A percentile compares a stretch with the other conserved stretches of the same genome.
Evolutionary conservation across 108 stramenopile genomes (phyloP).

Genomic region (Schizochytrium sp.): DNA sequence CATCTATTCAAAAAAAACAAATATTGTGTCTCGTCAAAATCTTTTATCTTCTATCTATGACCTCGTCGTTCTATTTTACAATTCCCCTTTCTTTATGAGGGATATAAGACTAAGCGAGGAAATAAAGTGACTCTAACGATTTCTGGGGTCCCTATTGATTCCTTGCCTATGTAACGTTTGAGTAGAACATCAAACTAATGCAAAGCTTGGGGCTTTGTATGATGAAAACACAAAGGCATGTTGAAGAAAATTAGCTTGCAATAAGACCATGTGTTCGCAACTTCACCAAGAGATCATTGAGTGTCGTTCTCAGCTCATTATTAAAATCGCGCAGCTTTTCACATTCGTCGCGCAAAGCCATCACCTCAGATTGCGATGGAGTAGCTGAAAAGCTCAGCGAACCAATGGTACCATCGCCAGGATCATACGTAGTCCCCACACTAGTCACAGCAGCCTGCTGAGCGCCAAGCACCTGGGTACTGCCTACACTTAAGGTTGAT

Average conservation of each 20-base stretch:
- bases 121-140: no score
- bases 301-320: background rate
- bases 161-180: no score
- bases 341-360: constrained; percentile 7
- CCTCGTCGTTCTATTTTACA: no score
- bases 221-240: no score
- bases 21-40: no score
- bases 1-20: no score
- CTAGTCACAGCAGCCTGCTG: constrained; percentile 7
- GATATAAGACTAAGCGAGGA: no score
- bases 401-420: constrained; percentile 24
- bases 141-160: no score
- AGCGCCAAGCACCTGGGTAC: background rate
- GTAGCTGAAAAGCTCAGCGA: constrained; percentile 21
- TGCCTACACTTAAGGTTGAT: background rate
- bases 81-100: no score
- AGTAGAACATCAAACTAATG: no score
- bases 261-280: constrained; percentile 37
- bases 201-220: no score
- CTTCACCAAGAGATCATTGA: background rate
- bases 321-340: constrained; percentile 52
- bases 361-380: constrained; percentile 21
- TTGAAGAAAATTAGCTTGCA: background rate
- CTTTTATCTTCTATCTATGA: no score
- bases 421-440: background rate